These are phyloP conservation scores for Phoma herbarum DNA, from an alignment of 2,329 filamentous ascomycete species.

Conservation along the genomic window DNA sequence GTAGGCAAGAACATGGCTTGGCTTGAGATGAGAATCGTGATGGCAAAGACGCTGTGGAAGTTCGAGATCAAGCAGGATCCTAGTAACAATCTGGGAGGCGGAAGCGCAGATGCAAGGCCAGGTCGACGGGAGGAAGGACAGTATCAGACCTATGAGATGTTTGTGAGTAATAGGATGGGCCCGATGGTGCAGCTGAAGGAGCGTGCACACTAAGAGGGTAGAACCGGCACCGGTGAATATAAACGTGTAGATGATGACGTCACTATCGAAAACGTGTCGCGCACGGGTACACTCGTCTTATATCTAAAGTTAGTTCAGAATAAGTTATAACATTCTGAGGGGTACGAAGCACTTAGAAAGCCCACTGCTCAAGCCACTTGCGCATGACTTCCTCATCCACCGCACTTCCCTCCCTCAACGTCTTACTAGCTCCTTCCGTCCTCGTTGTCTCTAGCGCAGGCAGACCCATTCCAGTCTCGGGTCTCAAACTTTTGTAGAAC, in stretches of 20 bases:
- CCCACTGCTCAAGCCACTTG: conserved; percentile 17
- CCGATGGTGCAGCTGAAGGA: conserved; percentile 42
- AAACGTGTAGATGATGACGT: background rate
- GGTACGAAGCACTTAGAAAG: background rate
- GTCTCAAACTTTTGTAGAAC: conserved; percentile 17
- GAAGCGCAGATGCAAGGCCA: conserved; percentile 23
- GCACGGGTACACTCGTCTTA: no score
- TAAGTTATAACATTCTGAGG: no score
- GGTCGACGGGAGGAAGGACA: conserved; percentile 33
- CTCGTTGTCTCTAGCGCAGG: conserved; percentile 13
- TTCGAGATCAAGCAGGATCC: conserved; percentile 37
- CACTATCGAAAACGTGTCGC: background rate
- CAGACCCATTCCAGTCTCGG: conserved; percentile 5
- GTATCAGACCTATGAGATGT: conserved; percentile 41
- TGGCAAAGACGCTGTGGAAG: conserved; percentile 39
- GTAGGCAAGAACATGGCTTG: conserved; percentile 42
- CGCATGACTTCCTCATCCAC: conserved; percentile 7
- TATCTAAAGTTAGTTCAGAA: no score
- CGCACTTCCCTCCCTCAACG: background rate
- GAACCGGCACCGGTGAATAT: no score
- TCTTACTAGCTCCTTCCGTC: conserved; percentile 3
- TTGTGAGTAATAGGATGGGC: conserved; percentile 45
- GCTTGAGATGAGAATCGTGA: conserved; percentile 35
- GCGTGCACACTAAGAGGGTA: conserved; percentile 15
- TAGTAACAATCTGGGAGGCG: conserved; percentile 35